phyloP scores from a whole-genome alignment of 805 yeast species.

The Maudiozyma barnettii region DNA sequence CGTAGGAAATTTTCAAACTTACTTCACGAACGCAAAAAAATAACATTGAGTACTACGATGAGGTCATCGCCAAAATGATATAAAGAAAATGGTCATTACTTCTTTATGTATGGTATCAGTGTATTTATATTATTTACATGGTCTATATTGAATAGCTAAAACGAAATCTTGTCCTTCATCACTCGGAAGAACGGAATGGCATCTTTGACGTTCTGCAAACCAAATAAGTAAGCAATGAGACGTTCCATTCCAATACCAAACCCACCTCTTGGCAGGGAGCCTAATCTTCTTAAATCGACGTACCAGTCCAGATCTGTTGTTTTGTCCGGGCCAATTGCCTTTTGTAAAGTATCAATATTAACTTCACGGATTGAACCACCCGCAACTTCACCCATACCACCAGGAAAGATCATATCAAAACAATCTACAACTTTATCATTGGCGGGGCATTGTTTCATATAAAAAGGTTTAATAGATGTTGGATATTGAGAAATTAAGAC shows the following conservation, averaged over 20 bases:
- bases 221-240: slow-evolving; percentile 60
- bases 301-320: slow-evolving; percentile 69
- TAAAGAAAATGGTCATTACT: too few relatives aligned
- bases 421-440: slow-evolving; percentile 66
- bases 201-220: slow-evolving; percentile 73
- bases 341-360: slow-evolving; percentile 36
- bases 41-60: too few relatives aligned
- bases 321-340: slow-evolving; percentile 37
- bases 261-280: slow-evolving; percentile 91
- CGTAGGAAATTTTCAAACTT: too few relatives aligned
- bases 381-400: slow-evolving; percentile 72
- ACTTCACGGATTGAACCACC: slow-evolving; percentile 95
- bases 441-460: slow-evolving; percentile 55
- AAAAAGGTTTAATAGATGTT: slow-evolving; percentile 68
- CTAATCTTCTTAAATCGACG: slow-evolving; percentile 58
- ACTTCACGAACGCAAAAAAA: too few relatives aligned
- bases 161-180: slow-evolving; percentile 3
- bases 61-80: too few relatives aligned
- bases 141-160: not conserved
- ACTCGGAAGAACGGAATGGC: slow-evolving; percentile 75
- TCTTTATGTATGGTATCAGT: too few relatives aligned
- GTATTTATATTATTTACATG: not conserved
- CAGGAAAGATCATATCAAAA: slow-evolving; percentile 82
- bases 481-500: slow-evolving; percentile 92
- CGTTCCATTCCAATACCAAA: slow-evolving; percentile 94